phyloP scores from a whole-genome alignment of 75 land plant species.

The Azolla pinnata region DNA sequence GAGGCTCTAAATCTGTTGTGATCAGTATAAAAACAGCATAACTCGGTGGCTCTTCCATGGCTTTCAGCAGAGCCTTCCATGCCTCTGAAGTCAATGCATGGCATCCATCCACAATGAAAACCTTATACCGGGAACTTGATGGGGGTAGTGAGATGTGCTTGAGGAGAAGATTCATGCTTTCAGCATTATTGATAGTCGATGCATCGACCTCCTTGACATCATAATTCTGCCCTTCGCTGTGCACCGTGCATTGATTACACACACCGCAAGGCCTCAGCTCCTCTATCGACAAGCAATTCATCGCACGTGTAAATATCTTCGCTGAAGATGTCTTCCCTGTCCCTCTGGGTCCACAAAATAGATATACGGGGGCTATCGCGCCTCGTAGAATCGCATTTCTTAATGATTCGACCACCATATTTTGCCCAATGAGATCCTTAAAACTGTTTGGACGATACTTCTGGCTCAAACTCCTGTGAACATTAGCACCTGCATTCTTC shows the following conservation, averaged over 20 bases:
- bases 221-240: constrained; percentile 38
- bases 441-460: constrained; percentile 83
- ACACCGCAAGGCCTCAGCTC: constrained; percentile 63
- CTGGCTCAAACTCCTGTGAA: constrained; percentile 57
- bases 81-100: constrained; percentile 53
- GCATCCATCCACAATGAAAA: constrained; percentile 79
- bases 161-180: constrained; percentile 34
- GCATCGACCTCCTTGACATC: constrained; percentile 67
- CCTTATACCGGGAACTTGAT: constrained; percentile 41
- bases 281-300: constrained; percentile 63
- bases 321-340: constrained; percentile 94
- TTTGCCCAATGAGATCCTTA: constrained; percentile 78
- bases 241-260: constrained; percentile 57
- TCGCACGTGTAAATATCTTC: constrained; percentile 66
- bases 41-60: constrained; percentile 74
- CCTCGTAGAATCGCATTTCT: constrained; percentile 53
- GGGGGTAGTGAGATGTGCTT: constrained; percentile 25
- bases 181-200: constrained; percentile 40
- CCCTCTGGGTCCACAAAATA: constrained; percentile 93
- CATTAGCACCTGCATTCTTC: too few relatives aligned
- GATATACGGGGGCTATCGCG: constrained; percentile 69
- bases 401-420: constrained; percentile 73
- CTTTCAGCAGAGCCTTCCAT: constrained; percentile 74
- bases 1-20: constrained; percentile 52
- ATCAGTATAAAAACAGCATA: constrained; percentile 71